phyloP scores from a whole-genome alignment of 2,329 filamentous ascomycete species.

The Zymoseptoria pseudotritici region DNA sequence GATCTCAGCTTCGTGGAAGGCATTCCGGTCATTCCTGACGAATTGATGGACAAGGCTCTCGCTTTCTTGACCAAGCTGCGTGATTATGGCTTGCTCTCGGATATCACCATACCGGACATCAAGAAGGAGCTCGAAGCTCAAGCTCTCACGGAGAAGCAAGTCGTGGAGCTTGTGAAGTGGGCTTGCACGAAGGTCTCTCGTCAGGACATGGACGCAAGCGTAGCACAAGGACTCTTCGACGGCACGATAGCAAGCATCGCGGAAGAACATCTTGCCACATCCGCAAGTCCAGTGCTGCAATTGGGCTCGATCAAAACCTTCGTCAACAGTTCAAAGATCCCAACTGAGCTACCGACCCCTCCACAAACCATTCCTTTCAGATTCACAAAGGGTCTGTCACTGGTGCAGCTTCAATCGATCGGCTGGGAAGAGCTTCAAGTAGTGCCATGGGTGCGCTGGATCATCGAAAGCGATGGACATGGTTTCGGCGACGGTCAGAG shows the following conservation, averaged over 20 bases:
- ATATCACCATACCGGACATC: constrained; percentile 82
- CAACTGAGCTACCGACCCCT: constrained; percentile 72
- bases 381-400: constrained; percentile 65
- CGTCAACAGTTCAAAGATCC: constrained; percentile 69
- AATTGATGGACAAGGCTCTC: constrained; percentile 58
- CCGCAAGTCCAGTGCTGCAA: constrained; percentile 64
- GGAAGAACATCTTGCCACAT: constrained; percentile 44
- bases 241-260: constrained; percentile 66
- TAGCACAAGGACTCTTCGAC: constrained; percentile 63
- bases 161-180: constrained; percentile 80
- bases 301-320: constrained; percentile 69
- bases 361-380: constrained; percentile 74
- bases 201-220: constrained; percentile 64
- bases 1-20: constrained; percentile 74
- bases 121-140: constrained; percentile 73
- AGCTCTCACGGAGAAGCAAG: constrained; percentile 69
- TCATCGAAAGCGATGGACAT: constrained; percentile 61
- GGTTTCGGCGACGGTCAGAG: constrained; percentile 57
- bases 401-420: constrained; percentile 65
- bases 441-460: constrained; percentile 74
- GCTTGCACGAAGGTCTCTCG: constrained; percentile 61
- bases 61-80: constrained; percentile 73
- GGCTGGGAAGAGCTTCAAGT: constrained; percentile 83
- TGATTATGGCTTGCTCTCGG: constrained; percentile 77
- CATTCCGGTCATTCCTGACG: constrained; percentile 76